Base-by-base conservation (phyloP, 768 basidiomycete genomes). In the Rhodocollybia butyracea region DNA sequence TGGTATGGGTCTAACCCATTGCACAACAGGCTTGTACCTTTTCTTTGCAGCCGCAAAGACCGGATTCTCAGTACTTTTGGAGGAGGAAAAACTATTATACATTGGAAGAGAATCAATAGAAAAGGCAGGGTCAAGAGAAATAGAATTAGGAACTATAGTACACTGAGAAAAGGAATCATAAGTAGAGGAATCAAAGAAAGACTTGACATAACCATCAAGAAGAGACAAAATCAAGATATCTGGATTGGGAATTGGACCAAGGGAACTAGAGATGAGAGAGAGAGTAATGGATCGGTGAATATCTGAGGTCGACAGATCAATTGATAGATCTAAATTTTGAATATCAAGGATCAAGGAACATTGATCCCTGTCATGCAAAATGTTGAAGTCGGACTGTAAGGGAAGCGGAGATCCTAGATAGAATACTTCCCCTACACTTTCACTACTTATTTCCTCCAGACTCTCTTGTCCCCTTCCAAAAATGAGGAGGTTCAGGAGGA, bases 11-110 rank as follows among this genome's bases (percentile, higher is more conserved):
- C 51, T 43, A 4, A 63, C 47, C 22, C 62, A 54, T 19, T 57
- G 40, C 0, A 59, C 61, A 5, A 67, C 66, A 0, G 56, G 59
- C 31, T 67, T 67, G 46, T 66, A 67, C 34, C 60, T 66, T 53
- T 59, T 61, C 30, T 56, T 58, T 0, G 52, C 1, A 34, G 36
- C 31, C 1, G 36, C 32, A 36, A 26, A 50, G 10, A 31, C 3
- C 6, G 24, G 2, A n/a, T n/a, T n/a, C 21, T 7, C 7, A 17
- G 7, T 7, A 36, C 8, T 8, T 7, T 36, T 7, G n/a, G n/a
- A n/a, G 17, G 17, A 36, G 7, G 34, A 36, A 36, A 7, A 17
- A 7, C 8, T 7, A 36, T 8, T 17, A 36, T 36, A 8, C 8
- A 17, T 7, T 8, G 17, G 34, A 17, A 17, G 17, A 17, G 34